Conservation (phyloP, 768 basidiomycete species). For the Myochromella boudieri region DNA sequence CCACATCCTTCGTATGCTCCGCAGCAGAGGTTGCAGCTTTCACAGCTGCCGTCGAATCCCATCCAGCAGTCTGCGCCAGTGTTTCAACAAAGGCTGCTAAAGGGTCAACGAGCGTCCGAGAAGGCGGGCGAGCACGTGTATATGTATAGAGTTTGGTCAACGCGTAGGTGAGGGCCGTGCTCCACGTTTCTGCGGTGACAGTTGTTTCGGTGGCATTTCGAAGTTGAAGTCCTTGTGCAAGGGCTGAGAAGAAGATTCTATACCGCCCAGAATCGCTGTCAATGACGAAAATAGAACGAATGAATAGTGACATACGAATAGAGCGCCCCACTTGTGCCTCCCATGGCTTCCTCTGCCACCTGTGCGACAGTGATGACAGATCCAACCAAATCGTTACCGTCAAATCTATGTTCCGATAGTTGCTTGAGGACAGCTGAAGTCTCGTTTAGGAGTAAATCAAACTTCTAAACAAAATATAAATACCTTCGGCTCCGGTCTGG, state of each 20-base stretch:
- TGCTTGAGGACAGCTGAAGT: conserved; percentile 57
- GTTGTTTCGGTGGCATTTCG: conserved; percentile 23
- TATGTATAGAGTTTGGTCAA: conserved; percentile 71
- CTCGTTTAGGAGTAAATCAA: neutral
- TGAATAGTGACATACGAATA: conserved; percentile 67
- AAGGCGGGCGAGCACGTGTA: conserved; percentile 86
- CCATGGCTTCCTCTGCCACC: conserved; percentile 83
- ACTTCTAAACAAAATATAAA: conserved; percentile 4
- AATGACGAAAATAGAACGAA: neutral
- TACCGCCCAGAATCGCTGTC: neutral
- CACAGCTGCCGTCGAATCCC: conserved; percentile 52
- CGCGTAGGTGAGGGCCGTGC: conserved; percentile 54
- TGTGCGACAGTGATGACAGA: conserved; percentile 69
- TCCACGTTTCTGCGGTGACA: conserved; percentile 60
- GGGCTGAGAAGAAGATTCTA: conserved; percentile 89
- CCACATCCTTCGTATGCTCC: conserved; percentile 69
- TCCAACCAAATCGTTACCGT: conserved; percentile 62
- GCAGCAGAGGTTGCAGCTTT: conserved; percentile 64
- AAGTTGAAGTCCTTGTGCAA: conserved; percentile 71
- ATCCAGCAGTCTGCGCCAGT: conserved; percentile 26
- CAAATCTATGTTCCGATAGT: conserved; percentile 54
- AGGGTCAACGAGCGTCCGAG: conserved; percentile 92
- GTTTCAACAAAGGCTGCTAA: conserved; percentile 71
- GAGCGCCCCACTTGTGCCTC: conserved; percentile 86
- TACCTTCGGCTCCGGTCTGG: conserved; percentile 71